Base-by-base conservation (phyloP, 148 eudicot species). In the Dysphania ambrosioides region DNA sequence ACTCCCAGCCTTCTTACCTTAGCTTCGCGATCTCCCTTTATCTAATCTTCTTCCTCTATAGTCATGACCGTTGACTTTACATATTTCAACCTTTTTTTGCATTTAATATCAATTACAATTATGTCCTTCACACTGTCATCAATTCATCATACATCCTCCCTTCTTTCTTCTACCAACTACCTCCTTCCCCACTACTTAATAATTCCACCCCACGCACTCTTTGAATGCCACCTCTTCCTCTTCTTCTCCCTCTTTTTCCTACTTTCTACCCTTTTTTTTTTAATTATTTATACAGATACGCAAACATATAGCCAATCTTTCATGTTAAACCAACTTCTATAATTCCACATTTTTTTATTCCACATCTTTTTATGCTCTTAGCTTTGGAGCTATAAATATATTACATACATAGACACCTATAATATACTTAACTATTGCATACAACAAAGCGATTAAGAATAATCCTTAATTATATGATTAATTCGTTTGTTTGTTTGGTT, bases 221-320 rank as follows among this genome's bases (percentile, higher is more conserved):
- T 84, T 84, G 85, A 80, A 87, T 87, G 87, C 83, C 79, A 83
- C 76, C 75, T 75, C 40, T 60, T 35, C 21, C 76, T 32, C 42
- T 27, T 35, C 41, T 26, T 32, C 71, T 61, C 31, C 53, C 58
- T 41, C 67, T 13, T 41, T 75, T 51, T 35, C 65, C 30, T 35
- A 19, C 49, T 71, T 7, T 53, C 21, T 66, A 41, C 16, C 23
- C 69, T 4, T 42, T 2, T 40, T 3, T 38, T 3, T 49, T 3
- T 38, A 3, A 3, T 3, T 38, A 38, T 49, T 0, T 53, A 53
- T 59, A 67, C 41, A 41, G 24, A 67, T 5, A 41, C n/a, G 26
- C 31, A 41, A 18, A 13, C 51, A 12, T 64, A 6, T 67, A 40
- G 49, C 11, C 30, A 41, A 23, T 66, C 31, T 66, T 66, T 66